Base-by-base conservation (phyloP, 371 early-diverging fungal species). In the Ordospora colligata region DNA sequence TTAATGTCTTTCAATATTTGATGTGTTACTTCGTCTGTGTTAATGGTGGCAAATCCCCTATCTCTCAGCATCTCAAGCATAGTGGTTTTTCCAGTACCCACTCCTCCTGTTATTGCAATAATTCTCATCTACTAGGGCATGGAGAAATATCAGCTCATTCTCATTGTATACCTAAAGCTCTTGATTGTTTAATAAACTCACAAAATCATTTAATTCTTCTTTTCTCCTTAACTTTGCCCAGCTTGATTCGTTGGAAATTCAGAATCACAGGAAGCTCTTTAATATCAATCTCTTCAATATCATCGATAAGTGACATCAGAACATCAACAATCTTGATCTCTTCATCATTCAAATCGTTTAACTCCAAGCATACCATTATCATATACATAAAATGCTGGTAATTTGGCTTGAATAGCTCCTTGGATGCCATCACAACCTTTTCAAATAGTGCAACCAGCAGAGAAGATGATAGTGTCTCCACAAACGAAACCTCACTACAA, bases 61-160 rank as follows among this genome's bases (percentile, higher is more conserved):
- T 43, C 44, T 43, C 21, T 50, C 49, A 76, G 27, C 7, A 69
- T 32, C 8, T 65, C 64, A 9, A 49, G 14, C 6, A 70, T 37
- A 2, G 66, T 52, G 3, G 70, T 65, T 76, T 76, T 76, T 49
- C 76, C 76, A 17, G 65, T 70, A 5, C 44, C 71, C 14, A 64
- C 25, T 40, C 67, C 27, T 46, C 76, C 76, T 11, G 76, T 76
- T 52, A 76, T 70, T 19, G 45, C 46, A 47, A 76, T 64, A 27
- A 76, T 76, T 69, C 70, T 70, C 76, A 76, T 76, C 8, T 4
- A 14, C 58, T n/a, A 11, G 17, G 58, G 58, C 37, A 58, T n/a
- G 2, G 5, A 32, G 32, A 32, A 2, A 32, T 32, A 1, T 32
- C 32, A 32, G 32, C 32, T 32, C 32, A 32, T 32, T 5, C 1